Evolutionary conservation across 2,329 filamentous ascomycete species (phyloP).

Genomic region (Monilinia laxa): DNA sequence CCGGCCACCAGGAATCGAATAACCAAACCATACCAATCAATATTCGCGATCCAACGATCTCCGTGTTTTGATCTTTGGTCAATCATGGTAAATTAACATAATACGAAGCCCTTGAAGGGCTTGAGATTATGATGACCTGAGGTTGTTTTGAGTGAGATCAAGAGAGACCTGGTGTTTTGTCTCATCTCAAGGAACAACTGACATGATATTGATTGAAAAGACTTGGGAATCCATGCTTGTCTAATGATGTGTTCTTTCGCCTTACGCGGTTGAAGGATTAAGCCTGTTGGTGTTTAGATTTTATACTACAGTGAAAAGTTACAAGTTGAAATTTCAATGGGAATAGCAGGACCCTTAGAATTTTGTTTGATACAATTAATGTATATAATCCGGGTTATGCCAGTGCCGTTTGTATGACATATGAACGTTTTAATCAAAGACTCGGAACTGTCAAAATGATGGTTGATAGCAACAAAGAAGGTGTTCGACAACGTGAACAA

Average conservation of each 20-base stretch:
- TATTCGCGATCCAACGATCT: too few relatives aligned
- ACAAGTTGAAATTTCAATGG: not conserved
- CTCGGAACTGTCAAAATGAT: too few relatives aligned
- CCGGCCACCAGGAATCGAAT: too few relatives aligned
- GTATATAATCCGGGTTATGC: not conserved
- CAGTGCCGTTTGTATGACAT: not conserved
- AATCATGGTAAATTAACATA: not conserved
- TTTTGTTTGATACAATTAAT: not conserved
- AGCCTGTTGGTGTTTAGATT: not conserved
- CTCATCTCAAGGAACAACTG: too few relatives aligned
- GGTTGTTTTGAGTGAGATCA: not conserved
- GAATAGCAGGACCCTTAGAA: not conserved
- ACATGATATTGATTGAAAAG: not conserved
- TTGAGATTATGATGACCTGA: not conserved
- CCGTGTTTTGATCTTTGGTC: too few relatives aligned
- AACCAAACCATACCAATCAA: too few relatives aligned
- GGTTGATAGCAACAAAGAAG: too few relatives aligned
- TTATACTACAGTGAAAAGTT: not conserved
- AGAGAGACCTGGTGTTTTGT: not conserved
- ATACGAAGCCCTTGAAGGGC: not conserved
- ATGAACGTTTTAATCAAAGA: conserved; percentile 8
- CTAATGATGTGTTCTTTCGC: conserved; percentile 10
- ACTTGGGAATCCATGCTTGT: conserved; percentile 14
- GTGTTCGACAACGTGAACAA: too few relatives aligned
- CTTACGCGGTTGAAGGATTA: conserved; percentile 20